These are phyloP conservation scores for Thecaphora thlaspeos DNA, from an alignment of 1,284 basidiomycete genomes.

Conservation along the genomic window DNA sequence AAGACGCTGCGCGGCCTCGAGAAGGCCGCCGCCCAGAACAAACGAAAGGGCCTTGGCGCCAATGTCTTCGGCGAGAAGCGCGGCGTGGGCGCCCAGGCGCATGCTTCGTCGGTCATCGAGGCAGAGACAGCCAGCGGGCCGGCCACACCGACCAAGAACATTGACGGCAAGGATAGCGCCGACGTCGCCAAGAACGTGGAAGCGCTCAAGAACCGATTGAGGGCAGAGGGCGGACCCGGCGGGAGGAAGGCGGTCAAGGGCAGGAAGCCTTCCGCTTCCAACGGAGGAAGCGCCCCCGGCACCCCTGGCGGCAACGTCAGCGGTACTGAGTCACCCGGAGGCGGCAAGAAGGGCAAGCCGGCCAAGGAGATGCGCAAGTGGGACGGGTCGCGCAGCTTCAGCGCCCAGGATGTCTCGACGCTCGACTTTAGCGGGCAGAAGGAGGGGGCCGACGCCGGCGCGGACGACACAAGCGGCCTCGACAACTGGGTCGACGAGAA, in stretches of 20 bases:
- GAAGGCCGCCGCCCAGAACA: slow-evolving; percentile 65
- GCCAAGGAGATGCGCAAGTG: slow-evolving; percentile 85
- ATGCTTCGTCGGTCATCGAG: slow-evolving; percentile 15
- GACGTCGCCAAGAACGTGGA: slow-evolving; percentile 89
- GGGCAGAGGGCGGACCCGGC: slow-evolving; percentile 62
- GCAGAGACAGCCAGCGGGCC: slow-evolving; percentile 32
- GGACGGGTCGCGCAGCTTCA: slow-evolving; percentile 73
- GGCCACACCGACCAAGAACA: slow-evolving; percentile 24
- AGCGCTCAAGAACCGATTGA: slow-evolving; percentile 77
- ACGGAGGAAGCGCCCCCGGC: slow-evolving; percentile 62
- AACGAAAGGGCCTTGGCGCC: slow-evolving; percentile 17
- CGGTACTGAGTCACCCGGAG: slow-evolving; percentile 21
- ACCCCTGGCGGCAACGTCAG: slow-evolving; percentile 38
- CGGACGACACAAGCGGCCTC: slow-evolving; percentile 53
- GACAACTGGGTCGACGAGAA: slow-evolving; percentile 63
- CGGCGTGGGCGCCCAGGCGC: slow-evolving; percentile 10
- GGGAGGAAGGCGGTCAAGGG: slow-evolving; percentile 61
- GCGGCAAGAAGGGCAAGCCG: slow-evolving; percentile 63
- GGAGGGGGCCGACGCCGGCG: slow-evolving; percentile 60
- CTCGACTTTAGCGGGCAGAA: slow-evolving; percentile 71
- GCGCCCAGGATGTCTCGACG: slow-evolving; percentile 80
- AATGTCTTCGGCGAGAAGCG: slow-evolving; percentile 30
- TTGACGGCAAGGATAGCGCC: slow-evolving; percentile 70
- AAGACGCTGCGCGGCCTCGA: slow-evolving; percentile 73
- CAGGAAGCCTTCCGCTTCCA: slow-evolving; percentile 58